Percentiles rank a stretch among this genome's conserved stretches.
Evolutionary conservation across 306 rosid genomes (phyloP).

Genomic region (Lotus japonicus): DNA sequence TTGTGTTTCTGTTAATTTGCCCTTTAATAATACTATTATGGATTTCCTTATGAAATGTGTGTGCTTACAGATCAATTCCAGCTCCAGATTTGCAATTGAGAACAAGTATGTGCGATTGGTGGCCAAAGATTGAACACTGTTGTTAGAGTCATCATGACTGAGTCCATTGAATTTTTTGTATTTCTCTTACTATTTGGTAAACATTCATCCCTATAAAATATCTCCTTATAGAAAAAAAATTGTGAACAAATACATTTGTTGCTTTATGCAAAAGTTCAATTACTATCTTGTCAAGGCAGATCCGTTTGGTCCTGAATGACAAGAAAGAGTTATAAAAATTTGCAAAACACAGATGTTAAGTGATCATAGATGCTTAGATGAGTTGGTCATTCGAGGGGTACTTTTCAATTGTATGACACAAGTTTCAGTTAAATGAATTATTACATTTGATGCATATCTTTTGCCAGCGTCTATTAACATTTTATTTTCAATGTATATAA

Average conservation of each 20-base stretch:
- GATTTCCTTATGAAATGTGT: constrained; percentile 2
- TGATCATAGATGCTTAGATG: neutral
- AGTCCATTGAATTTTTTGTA: neutral
- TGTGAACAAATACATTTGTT: constrained; percentile 6
- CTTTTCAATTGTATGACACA: too few relatives aligned
- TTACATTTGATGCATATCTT: neutral
- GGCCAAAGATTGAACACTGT: constrained; percentile 37
- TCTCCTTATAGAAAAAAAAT: neutral
- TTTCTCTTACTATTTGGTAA: neutral
- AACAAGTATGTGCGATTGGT: constrained; percentile 61
- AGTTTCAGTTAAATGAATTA: neutral
- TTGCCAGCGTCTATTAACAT: neutral
- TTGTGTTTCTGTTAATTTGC: neutral
- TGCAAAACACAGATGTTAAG: neutral
- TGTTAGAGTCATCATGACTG: neutral
- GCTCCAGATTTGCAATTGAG: constrained; percentile 67
- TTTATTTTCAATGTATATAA: neutral
- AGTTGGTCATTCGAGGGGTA: too few relatives aligned
- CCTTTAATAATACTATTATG: neutral
- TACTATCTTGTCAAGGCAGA: neutral
- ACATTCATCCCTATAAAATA: constrained; percentile 8
- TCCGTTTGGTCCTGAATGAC: neutral
- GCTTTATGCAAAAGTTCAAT: neutral
- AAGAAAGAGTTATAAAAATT: neutral
- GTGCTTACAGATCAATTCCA: constrained; percentile 63